Evolutionary conservation across 2,329 filamentous ascomycete species (phyloP).

Genomic region (Volutella citrinella): DNA sequence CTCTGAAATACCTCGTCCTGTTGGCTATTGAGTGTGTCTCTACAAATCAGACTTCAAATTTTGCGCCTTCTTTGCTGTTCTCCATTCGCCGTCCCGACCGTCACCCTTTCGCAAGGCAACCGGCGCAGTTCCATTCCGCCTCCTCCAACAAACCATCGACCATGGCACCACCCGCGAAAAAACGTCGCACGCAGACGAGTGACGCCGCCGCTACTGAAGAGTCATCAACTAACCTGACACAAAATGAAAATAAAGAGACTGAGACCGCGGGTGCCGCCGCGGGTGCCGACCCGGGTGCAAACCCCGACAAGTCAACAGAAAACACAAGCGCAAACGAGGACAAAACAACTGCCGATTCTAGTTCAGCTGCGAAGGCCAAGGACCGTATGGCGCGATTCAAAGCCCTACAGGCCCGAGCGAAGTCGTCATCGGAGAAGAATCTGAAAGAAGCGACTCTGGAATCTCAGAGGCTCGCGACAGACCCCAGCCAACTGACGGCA

Average conservation of each 20-base stretch:
- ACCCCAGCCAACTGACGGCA: conserved; percentile 72
- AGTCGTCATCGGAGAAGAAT: conserved; percentile 70
- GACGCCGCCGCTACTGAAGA: neutral
- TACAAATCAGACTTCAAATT: conserved; percentile 1
- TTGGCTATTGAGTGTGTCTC: neutral
- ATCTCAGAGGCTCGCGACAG: conserved; percentile 73
- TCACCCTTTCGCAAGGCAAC: too few relatives aligned
- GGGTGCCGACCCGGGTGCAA: neutral
- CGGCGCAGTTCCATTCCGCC: too few relatives aligned
- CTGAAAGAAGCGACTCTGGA: conserved; percentile 81
- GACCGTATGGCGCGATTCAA: conserved; percentile 82
- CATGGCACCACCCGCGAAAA: conserved; percentile 29
- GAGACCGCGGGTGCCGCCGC: neutral
- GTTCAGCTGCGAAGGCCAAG: conserved; percentile 46
- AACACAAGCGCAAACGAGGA: conserved; percentile 6
- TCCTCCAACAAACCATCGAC: conserved; percentile 2
- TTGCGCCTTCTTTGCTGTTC: neutral
- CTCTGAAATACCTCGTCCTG: neutral
- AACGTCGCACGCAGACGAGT: conserved; percentile 20
- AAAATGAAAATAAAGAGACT: conserved; percentile 3
- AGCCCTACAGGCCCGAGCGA: conserved; percentile 77
- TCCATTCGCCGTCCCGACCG: neutral
- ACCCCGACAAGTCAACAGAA: conserved; percentile 4
- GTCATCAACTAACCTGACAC: neutral
- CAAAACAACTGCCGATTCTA: conserved; percentile 20